These are phyloP conservation scores for Fusarium penzigii DNA, from an alignment of 2,329 filamentous ascomycete genomes.

Conservation along the genomic window DNA sequence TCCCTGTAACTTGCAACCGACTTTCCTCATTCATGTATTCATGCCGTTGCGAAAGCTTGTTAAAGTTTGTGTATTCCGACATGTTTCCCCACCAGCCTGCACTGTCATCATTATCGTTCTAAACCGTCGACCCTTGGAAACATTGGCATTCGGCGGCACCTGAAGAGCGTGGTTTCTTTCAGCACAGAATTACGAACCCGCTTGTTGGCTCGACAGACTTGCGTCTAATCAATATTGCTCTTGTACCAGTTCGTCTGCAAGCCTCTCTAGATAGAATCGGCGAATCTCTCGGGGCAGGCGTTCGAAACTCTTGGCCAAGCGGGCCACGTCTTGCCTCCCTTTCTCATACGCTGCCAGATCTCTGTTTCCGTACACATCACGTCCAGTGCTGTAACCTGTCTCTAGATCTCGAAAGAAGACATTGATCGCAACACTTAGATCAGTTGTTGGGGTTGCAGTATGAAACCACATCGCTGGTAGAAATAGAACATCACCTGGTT, in stretches of 20 bases:
- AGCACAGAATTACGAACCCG: not conserved
- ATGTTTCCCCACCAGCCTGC: slow-evolving; percentile 1
- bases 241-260: slow-evolving; percentile 65
- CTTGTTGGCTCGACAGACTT: not conserved
- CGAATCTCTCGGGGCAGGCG: slow-evolving; percentile 65
- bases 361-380: slow-evolving; percentile 86
- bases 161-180: not conserved
- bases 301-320: slow-evolving; percentile 65
- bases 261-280: slow-evolving; percentile 73
- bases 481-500: slow-evolving; percentile 75
- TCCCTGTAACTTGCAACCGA: not conserved
- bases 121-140: not conserved
- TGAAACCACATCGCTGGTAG: slow-evolving; percentile 86
- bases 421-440: slow-evolving; percentile 78
- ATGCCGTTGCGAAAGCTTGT: not conserved
- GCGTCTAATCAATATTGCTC: slow-evolving; percentile 12
- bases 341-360: slow-evolving; percentile 85
- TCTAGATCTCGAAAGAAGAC: slow-evolving; percentile 79
- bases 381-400: slow-evolving; percentile 68
- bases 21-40: slow-evolving; percentile 7
- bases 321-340: slow-evolving; percentile 69
- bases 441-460: slow-evolving; percentile 61
- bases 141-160: not conserved
- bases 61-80: slow-evolving; percentile 1
- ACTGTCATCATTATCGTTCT: not conserved